phyloP scores from a whole-genome alignment of 2,329 filamentous ascomycete species.

The Aspergillus bombycis region DNA sequence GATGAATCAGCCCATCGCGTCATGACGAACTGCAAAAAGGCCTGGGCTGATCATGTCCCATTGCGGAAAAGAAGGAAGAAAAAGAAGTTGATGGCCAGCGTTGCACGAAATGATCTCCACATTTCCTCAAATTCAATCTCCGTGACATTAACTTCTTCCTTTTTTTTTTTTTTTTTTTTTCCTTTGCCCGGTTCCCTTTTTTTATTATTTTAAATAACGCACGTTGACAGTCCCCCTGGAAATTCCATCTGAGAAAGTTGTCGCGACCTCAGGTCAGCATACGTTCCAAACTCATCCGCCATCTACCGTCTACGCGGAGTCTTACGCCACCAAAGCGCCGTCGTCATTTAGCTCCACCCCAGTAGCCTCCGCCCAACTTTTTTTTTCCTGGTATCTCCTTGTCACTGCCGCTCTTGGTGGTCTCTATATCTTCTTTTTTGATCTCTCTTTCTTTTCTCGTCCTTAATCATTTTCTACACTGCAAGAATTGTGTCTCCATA shows the following conservation, averaged over 20 bases:
- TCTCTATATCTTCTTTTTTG: background rate
- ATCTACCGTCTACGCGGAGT: background rate
- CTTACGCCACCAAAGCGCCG: constrained; percentile 1
- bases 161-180: too few relatives aligned
- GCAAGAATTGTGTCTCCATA: background rate
- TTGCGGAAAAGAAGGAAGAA: background rate
- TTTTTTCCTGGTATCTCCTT: background rate
- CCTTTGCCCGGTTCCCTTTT: background rate
- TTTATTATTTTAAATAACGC: background rate
- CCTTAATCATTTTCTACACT: background rate
- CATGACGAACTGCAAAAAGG: background rate
- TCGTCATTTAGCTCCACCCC: constrained; percentile 2
- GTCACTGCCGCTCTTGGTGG: background rate
- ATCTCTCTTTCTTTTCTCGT: background rate
- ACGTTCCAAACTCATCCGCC: background rate
- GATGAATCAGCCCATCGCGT: background rate
- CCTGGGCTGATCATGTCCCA: background rate
- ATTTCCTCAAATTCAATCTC: background rate
- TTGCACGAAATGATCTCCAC: constrained; percentile 6
- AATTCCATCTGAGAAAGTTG: background rate
- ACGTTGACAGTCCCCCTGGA: background rate
- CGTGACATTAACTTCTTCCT: background rate
- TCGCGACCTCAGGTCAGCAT: background rate
- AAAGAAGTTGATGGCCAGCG: background rate
- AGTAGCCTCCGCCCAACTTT: background rate